Conservation (phyloP, 225 moss, liverwort and hornwort genomes). For the Takakia lepidozioides region DNA sequence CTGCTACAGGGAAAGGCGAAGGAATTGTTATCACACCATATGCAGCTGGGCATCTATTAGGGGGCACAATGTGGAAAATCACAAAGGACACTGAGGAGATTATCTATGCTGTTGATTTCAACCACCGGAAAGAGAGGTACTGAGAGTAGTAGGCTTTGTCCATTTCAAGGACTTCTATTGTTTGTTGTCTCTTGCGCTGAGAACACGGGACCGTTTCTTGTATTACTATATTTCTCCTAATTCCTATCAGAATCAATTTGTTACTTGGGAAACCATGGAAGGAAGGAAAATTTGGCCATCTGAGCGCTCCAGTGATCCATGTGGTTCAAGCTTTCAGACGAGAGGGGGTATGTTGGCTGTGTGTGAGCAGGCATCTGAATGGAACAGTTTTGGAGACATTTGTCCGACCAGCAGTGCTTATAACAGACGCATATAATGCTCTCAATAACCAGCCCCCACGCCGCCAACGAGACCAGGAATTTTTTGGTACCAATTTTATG, state of each 20-base stretch:
- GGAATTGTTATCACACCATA: slow-evolving; percentile 96
- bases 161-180: background rate
- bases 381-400: slow-evolving; percentile 88
- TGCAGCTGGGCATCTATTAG: slow-evolving; percentile 89
- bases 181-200: background rate
- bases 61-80: slow-evolving; percentile 98
- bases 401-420: slow-evolving; percentile 88
- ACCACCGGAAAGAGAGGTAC: slow-evolving; percentile 96
- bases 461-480: slow-evolving; percentile 88
- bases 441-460: slow-evolving; percentile 88
- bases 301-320: too few relatives aligned
- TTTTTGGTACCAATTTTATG: slow-evolving; percentile 38
- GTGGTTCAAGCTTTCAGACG: too few relatives aligned
- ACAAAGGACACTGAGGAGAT: slow-evolving; percentile 95
- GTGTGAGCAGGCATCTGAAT: slow-evolving; percentile 83
- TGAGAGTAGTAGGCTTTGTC: background rate
- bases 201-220: background rate
- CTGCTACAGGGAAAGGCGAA: slow-evolving; percentile 91
- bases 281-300: too few relatives aligned
- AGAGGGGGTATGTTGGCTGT: too few relatives aligned
- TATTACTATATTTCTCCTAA: too few relatives aligned
- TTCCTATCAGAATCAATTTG: too few relatives aligned
- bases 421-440: slow-evolving; percentile 95
- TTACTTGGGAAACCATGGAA: too few relatives aligned
- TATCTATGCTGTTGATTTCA: slow-evolving; percentile 94